A percentile compares a stretch with the other conserved stretches of the same genome.
Evolutionary conservation across 208 protist genomes (phyloP).

Genomic region (Endotrypanum monterogeii): DNA sequence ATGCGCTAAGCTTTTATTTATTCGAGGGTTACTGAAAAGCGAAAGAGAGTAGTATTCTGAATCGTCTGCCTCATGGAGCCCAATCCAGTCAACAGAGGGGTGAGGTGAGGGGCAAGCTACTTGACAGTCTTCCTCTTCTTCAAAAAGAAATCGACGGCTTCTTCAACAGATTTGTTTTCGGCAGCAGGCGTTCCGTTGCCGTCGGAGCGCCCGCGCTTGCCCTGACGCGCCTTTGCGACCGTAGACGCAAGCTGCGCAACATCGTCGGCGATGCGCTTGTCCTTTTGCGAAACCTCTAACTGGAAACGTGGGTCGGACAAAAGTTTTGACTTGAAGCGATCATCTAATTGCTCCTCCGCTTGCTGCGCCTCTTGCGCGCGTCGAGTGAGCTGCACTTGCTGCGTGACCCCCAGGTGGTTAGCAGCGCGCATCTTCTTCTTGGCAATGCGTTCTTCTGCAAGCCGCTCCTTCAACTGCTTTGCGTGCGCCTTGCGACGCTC

Average conservation of each 20-base stretch:
- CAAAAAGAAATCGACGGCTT: constrained; percentile 80
- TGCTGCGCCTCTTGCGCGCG: constrained; percentile 36
- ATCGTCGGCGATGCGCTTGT: constrained; percentile 65
- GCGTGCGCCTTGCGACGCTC: constrained; percentile 79
- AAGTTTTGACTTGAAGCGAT: constrained; percentile 83
- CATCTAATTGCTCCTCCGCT: constrained; percentile 64
- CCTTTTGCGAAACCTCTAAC: constrained; percentile 73
- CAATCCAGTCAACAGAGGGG: not conserved
- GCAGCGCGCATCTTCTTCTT: constrained; percentile 77
- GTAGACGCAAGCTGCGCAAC: constrained; percentile 70
- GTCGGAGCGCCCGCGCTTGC: constrained; percentile 27
- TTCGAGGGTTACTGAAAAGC: constrained; percentile 2
- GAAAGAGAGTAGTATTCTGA: not conserved
- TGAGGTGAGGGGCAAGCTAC: not conserved
- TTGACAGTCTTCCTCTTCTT: constrained; percentile 26
- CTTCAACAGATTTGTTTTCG: constrained; percentile 24
- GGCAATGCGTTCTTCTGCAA: constrained; percentile 65
- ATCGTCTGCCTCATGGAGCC: not conserved
- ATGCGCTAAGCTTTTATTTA: not conserved
- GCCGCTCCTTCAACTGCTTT: constrained; percentile 61
- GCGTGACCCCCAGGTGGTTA: constrained; percentile 58
- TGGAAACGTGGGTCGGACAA: constrained; percentile 87
- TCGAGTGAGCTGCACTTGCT: constrained; percentile 38
- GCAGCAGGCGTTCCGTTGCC: not conserved
- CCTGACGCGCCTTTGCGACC: constrained; percentile 69